These are phyloP conservation scores for Ophiocordyceps polyrhachis-furcata DNA, from an alignment of 2,329 filamentous ascomycete genomes.

Conservation along the genomic window DNA sequence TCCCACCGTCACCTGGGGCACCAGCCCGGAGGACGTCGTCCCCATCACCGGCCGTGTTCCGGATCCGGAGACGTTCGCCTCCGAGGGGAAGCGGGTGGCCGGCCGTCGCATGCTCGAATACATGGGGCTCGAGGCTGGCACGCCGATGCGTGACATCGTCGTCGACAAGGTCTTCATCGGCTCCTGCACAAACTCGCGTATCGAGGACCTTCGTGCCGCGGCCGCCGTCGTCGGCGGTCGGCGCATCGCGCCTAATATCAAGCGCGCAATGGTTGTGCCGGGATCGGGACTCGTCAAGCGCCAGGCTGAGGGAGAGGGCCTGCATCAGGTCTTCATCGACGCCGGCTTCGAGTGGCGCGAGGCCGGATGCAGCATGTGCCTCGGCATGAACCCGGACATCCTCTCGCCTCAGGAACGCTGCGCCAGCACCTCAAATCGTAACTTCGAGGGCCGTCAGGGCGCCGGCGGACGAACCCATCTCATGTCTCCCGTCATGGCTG, in stretches of 20 bases:
- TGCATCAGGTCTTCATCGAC: slow-evolving; percentile 80
- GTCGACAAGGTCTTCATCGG: slow-evolving; percentile 97
- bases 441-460: slow-evolving; percentile 93
- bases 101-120: slow-evolving; percentile 78
- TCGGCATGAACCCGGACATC: slow-evolving; percentile 99
- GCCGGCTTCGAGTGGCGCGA: slow-evolving; percentile 97
- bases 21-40: slow-evolving; percentile 89
- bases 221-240: slow-evolving; percentile 73
- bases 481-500: slow-evolving; percentile 95
- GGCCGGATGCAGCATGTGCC: slow-evolving; percentile 96
- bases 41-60: slow-evolving; percentile 85
- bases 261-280: slow-evolving; percentile 88
- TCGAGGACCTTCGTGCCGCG: slow-evolving; percentile 83
- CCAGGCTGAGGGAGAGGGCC: slow-evolving; percentile 75
- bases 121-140: slow-evolving; percentile 81
- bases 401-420: slow-evolving; percentile 82
- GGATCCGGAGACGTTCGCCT: slow-evolving; percentile 69
- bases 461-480: slow-evolving; percentile 81
- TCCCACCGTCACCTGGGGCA: slow-evolving; percentile 92
- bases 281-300: slow-evolving; percentile 89
- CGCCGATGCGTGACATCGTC: slow-evolving; percentile 75
- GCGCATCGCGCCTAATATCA: slow-evolving; percentile 75
- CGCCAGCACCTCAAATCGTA: slow-evolving; percentile 88
- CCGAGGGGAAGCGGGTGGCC: slow-evolving; percentile 60
- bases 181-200: slow-evolving; percentile 92